phyloP scores from a whole-genome alignment of 768 basidiomycete species.

The Cystofilobasidium capitatum region DNA sequence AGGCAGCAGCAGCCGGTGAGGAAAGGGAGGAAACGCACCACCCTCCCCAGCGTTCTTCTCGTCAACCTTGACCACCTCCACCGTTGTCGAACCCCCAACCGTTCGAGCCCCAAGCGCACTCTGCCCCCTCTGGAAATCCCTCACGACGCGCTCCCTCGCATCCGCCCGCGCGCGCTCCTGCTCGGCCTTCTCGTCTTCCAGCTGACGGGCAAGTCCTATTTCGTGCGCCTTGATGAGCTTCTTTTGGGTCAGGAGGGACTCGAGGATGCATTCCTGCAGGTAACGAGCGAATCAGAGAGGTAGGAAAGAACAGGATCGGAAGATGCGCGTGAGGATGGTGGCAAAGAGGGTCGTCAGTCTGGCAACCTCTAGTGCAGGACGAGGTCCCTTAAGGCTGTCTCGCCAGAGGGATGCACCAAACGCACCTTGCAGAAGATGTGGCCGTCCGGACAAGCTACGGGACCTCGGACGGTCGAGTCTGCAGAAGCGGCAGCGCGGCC shows the following conservation, averaged over 20 bases:
- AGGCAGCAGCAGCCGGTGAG: background rate
- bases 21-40: background rate
- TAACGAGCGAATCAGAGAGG: too few species aligned
- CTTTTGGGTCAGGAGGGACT: conserved; percentile 65
- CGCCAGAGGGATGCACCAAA: background rate
- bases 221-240: conserved; percentile 89
- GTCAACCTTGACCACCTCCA: background rate
- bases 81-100: background rate
- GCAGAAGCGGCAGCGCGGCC: background rate
- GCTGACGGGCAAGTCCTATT: conserved; percentile 60
- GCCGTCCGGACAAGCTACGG: conserved; percentile 70
- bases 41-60: background rate
- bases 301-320: too few species aligned
- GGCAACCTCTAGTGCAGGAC: too few species aligned
- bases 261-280: conserved; percentile 59
- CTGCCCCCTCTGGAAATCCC: conserved; percentile 82
- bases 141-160: conserved; percentile 78
- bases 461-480: conserved; percentile 53
- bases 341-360: too few species aligned
- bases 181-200: conserved; percentile 71
- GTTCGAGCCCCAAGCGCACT: conserved; percentile 51
- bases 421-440: conserved; percentile 75
- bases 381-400: background rate
- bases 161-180: conserved; percentile 55
- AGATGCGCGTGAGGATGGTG: too few species aligned